phyloP scores from a whole-genome alignment of 768 basidiomycete species.

The Naganishia friedmannii region DNA sequence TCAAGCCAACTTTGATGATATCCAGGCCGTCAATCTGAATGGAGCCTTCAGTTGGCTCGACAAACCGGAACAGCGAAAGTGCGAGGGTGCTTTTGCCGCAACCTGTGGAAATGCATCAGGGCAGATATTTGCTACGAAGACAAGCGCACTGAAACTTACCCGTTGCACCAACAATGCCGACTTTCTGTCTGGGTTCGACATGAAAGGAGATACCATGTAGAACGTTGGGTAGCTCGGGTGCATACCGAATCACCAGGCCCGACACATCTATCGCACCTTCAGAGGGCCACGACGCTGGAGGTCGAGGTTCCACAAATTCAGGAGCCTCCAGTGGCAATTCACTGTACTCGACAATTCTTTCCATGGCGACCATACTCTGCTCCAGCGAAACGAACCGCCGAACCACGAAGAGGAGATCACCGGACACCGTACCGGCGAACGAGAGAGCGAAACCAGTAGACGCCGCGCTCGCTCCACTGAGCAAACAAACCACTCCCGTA shows the following conservation, averaged over 20 bases:
- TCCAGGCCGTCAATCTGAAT: constrained; percentile 76
- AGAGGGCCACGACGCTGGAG: constrained; percentile 73
- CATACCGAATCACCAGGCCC: constrained; percentile 45
- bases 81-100: constrained; percentile 55
- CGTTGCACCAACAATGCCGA: constrained; percentile 55
- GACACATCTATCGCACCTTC: constrained; percentile 55
- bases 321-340: constrained; percentile 60
- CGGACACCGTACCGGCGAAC: constrained; percentile 73
- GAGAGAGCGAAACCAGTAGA: constrained; percentile 81
- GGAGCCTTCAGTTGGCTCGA: constrained; percentile 74
- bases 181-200: constrained; percentile 72
- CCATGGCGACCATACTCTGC: constrained; percentile 80
- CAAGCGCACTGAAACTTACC: constrained; percentile 51
- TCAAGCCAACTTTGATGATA: constrained; percentile 73
- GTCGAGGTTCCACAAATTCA: constrained; percentile 83
- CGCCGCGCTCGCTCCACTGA: constrained; percentile 74
- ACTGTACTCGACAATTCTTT: constrained; percentile 80
- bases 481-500: constrained; percentile 65
- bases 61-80: constrained; percentile 81
- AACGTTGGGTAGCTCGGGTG: constrained; percentile 81
- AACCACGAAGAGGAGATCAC: constrained; percentile 61
- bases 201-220: constrained; percentile 74
- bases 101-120: constrained; percentile 52
- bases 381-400: constrained; percentile 67
- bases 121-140: neutral